Conservation (phyloP, 73 alveolate species). For the Paramecium sexaurelia region DNA sequence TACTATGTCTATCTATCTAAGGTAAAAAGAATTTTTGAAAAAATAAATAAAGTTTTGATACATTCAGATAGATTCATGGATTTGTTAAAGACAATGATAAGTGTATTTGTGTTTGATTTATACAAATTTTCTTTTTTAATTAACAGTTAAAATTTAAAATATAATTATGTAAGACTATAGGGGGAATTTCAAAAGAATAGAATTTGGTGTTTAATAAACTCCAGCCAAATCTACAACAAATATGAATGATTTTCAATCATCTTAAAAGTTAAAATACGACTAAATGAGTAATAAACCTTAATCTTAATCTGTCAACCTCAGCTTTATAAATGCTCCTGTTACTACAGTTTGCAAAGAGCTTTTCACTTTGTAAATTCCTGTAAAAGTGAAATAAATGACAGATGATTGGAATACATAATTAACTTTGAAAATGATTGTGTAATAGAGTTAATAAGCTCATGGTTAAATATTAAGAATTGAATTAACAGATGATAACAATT, state of each 20-base stretch:
- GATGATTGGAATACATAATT: slow-evolving; percentile 61
- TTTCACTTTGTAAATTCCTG: slow-evolving; percentile 43
- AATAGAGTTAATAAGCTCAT: slow-evolving; percentile 50
- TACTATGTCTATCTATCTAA: background rate
- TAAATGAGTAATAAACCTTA: slow-evolving; percentile 6
- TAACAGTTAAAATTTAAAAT: slow-evolving; percentile 29
- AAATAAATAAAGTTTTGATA: background rate
- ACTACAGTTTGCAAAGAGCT: slow-evolving; percentile 47
- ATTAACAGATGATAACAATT: slow-evolving; percentile 62
- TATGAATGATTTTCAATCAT: slow-evolving; percentile 63
- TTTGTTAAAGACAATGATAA: background rate
- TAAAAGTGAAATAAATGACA: slow-evolving; percentile 49
- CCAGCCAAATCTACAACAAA: slow-evolving; percentile 27
- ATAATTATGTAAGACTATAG: slow-evolving; percentile 10
- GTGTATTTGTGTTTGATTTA: background rate
- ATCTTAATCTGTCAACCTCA: background rate
- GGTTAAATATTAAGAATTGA: slow-evolving; percentile 59
- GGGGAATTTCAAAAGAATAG: slow-evolving; percentile 46
- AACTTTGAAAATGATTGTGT: slow-evolving; percentile 54
- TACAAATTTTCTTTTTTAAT: background rate
- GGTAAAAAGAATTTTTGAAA: background rate
- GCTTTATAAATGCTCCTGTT: background rate
- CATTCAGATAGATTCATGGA: background rate
- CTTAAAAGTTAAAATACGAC: slow-evolving; percentile 60
- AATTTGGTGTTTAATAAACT: slow-evolving; percentile 27